Evolutionary conservation across 1,284 basidiomycete species (phyloP).

Genomic region (Tilletia indica): DNA sequence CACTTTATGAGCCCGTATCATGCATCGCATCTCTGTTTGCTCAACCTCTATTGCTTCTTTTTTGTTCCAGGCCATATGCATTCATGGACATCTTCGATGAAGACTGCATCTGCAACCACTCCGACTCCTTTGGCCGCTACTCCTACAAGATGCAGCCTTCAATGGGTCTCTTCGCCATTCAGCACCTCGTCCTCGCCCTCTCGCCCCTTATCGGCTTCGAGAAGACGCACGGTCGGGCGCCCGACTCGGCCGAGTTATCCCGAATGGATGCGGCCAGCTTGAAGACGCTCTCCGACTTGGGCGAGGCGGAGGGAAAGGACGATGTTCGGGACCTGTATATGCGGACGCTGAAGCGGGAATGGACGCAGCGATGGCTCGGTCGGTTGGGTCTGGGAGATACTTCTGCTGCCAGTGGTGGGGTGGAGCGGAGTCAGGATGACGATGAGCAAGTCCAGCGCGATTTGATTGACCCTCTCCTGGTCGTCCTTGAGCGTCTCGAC

Average conservation of each 20-base stretch:
- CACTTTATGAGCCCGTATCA: no score
- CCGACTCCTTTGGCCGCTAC: constrained; percentile 81
- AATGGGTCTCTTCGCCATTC: constrained; percentile 57
- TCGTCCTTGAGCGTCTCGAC: constrained; percentile 26
- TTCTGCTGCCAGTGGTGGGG: constrained; percentile 5
- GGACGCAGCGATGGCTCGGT: constrained; percentile 36
- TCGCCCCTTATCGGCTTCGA: constrained; percentile 39
- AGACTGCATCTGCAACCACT: constrained; percentile 88
- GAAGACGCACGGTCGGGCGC: constrained; percentile 54
- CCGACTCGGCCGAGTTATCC: constrained; percentile 37
- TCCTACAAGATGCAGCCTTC: constrained; percentile 65
- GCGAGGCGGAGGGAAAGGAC: constrained; percentile 30
- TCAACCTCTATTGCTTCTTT: background rate
- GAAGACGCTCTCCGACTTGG: constrained; percentile 34
- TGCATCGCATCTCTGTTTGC: constrained; percentile 1
- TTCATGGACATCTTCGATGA: constrained; percentile 75
- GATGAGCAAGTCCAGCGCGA: constrained; percentile 17
- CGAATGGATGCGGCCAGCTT: constrained; percentile 27
- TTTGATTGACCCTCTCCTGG: constrained; percentile 28
- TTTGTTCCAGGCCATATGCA: constrained; percentile 68
- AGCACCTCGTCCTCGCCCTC: constrained; percentile 28
- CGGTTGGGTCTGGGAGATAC: constrained; percentile 33
- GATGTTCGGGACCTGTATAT: constrained; percentile 36
- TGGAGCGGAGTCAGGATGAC: constrained; percentile 19
- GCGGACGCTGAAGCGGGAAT: constrained; percentile 36